Evolutionary conservation across 768 basidiomycete species (phyloP), one percentile per base, ranked within the genome.

Genomic region (Obba rivulosa): DNA sequence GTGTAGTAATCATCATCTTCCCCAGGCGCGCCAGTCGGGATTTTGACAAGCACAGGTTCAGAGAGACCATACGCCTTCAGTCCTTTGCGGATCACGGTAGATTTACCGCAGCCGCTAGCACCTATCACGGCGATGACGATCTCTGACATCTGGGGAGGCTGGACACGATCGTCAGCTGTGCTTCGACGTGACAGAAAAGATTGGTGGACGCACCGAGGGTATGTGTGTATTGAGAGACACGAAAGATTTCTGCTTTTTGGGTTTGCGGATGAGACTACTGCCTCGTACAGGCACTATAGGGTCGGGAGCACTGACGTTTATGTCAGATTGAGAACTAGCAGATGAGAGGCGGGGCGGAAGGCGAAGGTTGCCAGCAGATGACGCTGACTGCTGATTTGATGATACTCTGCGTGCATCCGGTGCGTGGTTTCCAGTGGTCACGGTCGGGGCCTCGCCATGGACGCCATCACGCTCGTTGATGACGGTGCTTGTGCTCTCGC

Each of bases 61-160:
- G 62, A 57, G 14, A 87, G 69, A 14, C 72, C 70, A 56, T 80
- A 83, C 2, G 75, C 71, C 53, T 79, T 81, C 47, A 92, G 71
- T 10, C 91, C 92, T 61, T 83, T 85, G 31, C 74, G 72, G 53
- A 96, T 87, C 43, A 91, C 76, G 2, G 81, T 79, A 1, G 89
- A 85, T 68, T 97, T 97, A 51, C 94, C 95, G 51, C 87, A 92
- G 28, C 82, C 78, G 34, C 75, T 65, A 11, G 80, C 76, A 13
- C 95, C 95, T 34, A 94, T 75, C 28, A 98, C 82, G 25, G 84
- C 83, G 24, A 98, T 70, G 8, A 82, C 80, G 42, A 87, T 64
- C 43, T 64, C 57, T 13, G 59, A 43, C 37, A 18, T 43, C 16
- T 51, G 60, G 17, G 53, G 36, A 28, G 55, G 37, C 24, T 54